Evolutionary conservation across 2,329 filamentous ascomycete genomes (phyloP).

Genomic region (Aspergillus tanneri): DNA sequence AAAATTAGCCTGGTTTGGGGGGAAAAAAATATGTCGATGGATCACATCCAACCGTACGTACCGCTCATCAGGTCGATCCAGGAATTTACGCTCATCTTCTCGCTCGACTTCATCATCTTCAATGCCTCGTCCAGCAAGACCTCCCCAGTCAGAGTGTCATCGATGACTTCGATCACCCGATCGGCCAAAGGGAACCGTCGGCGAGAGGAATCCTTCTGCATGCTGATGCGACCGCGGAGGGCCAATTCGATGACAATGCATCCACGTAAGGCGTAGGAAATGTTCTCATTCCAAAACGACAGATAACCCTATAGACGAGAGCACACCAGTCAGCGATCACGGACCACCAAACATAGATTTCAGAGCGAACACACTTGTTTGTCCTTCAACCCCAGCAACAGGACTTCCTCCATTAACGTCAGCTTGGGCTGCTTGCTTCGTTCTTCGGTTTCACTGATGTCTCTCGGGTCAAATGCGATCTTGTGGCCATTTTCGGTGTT

Average conservation of each 20-base stretch:
- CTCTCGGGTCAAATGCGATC: slow-evolving; percentile 94
- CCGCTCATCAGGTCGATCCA: slow-evolving; percentile 99
- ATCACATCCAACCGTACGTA: slow-evolving; percentile 44
- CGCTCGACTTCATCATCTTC: slow-evolving; percentile 99
- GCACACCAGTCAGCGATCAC: slow-evolving; percentile 23
- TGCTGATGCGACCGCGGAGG: slow-evolving; percentile 92
- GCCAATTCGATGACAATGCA: slow-evolving; percentile 98
- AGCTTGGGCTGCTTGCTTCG: slow-evolving; percentile 96
- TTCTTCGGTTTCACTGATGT: slow-evolving; percentile 96
- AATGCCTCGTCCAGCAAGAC: slow-evolving; percentile 95
- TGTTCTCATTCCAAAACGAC: slow-evolving; percentile 99
- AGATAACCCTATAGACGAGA: slow-evolving; percentile 72
- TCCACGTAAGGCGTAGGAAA: slow-evolving; percentile 93
- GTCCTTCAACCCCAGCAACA: slow-evolving; percentile 93
- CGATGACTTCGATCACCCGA: slow-evolving; percentile 92
- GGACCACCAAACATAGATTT: slow-evolving; percentile 1
- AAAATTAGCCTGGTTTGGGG: slow-evolving; percentile 3
- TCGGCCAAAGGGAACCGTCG: slow-evolving; percentile 91
- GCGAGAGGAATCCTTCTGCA: slow-evolving; percentile 94
- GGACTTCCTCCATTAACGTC: slow-evolving; percentile 97
- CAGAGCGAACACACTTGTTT: slow-evolving; percentile 71
- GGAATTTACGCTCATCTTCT: slow-evolving; percentile 99
- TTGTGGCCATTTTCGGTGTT: slow-evolving; percentile 91
- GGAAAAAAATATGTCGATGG: not conserved
- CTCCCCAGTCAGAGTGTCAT: slow-evolving; percentile 94